These are phyloP conservation scores for Yamadazyma triangularis DNA, from an alignment of 1,139 yeast species.

Conservation along the genomic window DNA sequence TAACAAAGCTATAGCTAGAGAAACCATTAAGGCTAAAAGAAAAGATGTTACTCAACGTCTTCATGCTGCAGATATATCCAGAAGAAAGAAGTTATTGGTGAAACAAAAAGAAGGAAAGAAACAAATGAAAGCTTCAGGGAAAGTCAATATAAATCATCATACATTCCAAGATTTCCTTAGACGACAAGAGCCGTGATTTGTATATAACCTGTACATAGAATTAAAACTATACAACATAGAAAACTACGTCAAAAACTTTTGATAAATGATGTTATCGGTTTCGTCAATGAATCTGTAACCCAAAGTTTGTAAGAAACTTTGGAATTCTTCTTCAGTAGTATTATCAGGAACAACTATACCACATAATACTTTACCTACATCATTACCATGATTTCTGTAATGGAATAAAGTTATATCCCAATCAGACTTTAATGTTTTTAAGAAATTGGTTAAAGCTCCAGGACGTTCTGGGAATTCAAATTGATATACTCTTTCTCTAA, in stretches of 20 bases:
- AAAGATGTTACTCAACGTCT: conserved; percentile 89
- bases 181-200: no score
- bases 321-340: conserved; percentile 59
- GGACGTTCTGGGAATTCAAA: conserved; percentile 98
- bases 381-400: conserved; percentile 95
- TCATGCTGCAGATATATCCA: conserved; percentile 90
- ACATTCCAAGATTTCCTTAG: conserved; percentile 73
- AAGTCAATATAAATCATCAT: conserved; percentile 72
- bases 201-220: no score
- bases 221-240: no score
- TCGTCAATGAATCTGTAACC: conserved; percentile 82
- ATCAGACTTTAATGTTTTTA: conserved; percentile 62
- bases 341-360: conserved; percentile 81
- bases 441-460: conserved; percentile 81
- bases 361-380: conserved; percentile 85
- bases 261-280: conserved; percentile 77
- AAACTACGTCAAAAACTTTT: conserved; percentile 59
- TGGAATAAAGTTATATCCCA: conserved; percentile 96
- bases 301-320: conserved; percentile 60
- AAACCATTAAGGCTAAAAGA: conserved; percentile 87
- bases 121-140: conserved; percentile 74
- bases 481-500: conserved; percentile 70
- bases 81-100: conserved; percentile 82
- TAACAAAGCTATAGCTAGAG: conserved; percentile 79
- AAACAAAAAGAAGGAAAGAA: conserved; percentile 95